phyloP scores from a whole-genome alignment of 2,329 filamentous ascomycete species.

The Colletotrichum camelliae region DNA sequence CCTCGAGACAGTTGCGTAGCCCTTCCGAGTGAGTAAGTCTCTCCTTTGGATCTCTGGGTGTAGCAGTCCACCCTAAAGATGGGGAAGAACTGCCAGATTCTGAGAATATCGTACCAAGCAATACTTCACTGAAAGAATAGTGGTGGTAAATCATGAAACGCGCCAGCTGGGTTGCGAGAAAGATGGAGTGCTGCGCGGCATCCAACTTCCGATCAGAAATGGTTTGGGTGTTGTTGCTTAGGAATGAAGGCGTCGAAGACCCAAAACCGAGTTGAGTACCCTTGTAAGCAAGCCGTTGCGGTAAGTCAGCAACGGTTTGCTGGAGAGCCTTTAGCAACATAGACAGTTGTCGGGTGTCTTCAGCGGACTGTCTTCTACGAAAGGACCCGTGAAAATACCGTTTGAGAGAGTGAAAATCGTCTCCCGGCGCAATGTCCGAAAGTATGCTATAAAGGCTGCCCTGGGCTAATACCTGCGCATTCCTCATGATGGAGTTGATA shows the following conservation, averaged over 20 bases:
- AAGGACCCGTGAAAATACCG: not conserved
- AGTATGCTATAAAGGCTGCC: not conserved
- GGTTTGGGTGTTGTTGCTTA: accelerated
- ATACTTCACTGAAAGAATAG: not conserved
- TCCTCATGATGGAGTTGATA: not conserved
- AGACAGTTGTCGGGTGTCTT: not conserved
- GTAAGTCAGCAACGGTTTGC: not conserved
- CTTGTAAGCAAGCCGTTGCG: not conserved
- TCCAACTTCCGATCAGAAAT: not conserved
- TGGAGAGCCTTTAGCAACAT: not conserved
- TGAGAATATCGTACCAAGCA: not conserved
- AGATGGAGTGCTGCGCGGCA: not conserved
- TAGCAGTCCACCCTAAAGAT: not conserved
- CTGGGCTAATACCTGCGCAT: not conserved
- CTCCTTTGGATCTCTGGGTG: not conserved
- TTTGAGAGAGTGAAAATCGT: not conserved
- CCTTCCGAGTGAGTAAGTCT: not conserved
- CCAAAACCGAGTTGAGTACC: not conserved
- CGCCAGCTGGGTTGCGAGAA: not conserved
- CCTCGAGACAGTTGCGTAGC: not conserved
- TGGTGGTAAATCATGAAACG: not conserved
- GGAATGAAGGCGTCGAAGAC: not conserved
- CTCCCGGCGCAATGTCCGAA: not conserved
- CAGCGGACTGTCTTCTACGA: not conserved
- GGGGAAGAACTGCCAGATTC: not conserved